Percentiles rank a stretch among this genome's conserved stretches.
Evolutionary conservation across 2,329 filamentous ascomycete species (phyloP).

Genomic region (Xylaria multiplex): DNA sequence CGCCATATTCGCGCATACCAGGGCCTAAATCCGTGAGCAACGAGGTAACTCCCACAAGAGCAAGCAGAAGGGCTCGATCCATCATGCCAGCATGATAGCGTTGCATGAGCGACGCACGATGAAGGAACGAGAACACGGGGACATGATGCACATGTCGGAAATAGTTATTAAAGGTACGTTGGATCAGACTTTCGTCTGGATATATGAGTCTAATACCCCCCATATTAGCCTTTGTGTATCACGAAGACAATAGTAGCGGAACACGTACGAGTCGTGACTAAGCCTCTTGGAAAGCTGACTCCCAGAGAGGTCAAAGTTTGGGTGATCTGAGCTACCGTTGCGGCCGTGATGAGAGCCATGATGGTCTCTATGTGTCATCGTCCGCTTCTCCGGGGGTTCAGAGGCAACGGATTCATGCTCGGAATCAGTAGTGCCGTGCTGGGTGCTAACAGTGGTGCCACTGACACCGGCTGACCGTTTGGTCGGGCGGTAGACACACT

Average conservation of each 20-base stretch:
- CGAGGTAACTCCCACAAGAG: constrained; percentile 66
- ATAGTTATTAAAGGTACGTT: constrained; percentile 65
- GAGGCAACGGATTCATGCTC: constrained; percentile 50
- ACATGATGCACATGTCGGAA: constrained; percentile 69
- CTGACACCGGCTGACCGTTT: constrained; percentile 47
- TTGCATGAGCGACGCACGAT: constrained; percentile 69
- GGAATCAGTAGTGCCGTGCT: constrained; percentile 46
- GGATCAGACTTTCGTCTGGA: constrained; percentile 58
- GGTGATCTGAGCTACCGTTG: constrained; percentile 43
- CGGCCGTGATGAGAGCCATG: constrained; percentile 49
- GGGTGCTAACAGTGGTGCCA: constrained; percentile 37
- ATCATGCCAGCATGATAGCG: constrained; percentile 66
- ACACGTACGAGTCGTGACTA: constrained; percentile 43
- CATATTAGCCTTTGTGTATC: constrained; percentile 39
- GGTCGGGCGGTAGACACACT: constrained; percentile 62
- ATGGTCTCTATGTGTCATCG: constrained; percentile 47
- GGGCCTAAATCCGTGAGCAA: constrained; percentile 65
- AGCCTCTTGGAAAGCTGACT: constrained; percentile 36
- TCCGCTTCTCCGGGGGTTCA: constrained; percentile 49
- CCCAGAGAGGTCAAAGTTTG: constrained; percentile 39
- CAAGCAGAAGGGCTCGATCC: constrained; percentile 63
- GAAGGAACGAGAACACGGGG: constrained; percentile 67
- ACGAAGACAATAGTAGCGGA: constrained; percentile 32
- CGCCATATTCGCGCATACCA: constrained; percentile 62
- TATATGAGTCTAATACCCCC: constrained; percentile 55